These are phyloP conservation scores for Kwoniella bestiolae DNA, from an alignment of 768 basidiomycete genomes.

Conservation along the genomic window DNA sequence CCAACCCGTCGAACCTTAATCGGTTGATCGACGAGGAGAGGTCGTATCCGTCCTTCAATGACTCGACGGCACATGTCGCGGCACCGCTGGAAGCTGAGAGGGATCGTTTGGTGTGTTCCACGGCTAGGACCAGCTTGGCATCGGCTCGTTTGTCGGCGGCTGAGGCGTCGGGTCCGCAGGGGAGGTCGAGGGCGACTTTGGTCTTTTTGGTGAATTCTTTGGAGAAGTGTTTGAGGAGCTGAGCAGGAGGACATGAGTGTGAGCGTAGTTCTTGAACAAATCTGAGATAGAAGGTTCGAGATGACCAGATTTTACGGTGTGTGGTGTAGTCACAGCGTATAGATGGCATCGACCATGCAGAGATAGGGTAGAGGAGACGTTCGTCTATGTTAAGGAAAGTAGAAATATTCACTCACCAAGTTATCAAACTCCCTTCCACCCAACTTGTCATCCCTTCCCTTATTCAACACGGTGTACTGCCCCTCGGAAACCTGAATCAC, in stretches of 20 bases:
- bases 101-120: slow-evolving; percentile 93
- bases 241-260: too few species aligned
- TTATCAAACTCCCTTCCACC: slow-evolving; percentile 59
- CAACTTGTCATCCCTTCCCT: slow-evolving; percentile 55
- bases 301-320: too few species aligned
- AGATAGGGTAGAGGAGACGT: too few species aligned
- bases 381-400: too few species aligned
- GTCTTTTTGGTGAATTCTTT: slow-evolving; percentile 98
- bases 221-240: slow-evolving; percentile 86
- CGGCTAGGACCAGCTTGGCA: slow-evolving; percentile 88
- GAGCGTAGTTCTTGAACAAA: too few species aligned
- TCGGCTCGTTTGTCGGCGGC: slow-evolving; percentile 77
- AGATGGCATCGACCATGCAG: too few species aligned
- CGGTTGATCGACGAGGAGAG: slow-evolving; percentile 71
- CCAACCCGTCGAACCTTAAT: slow-evolving; percentile 60
- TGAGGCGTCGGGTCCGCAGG: slow-evolving; percentile 63
- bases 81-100: slow-evolving; percentile 83
- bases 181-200: slow-evolving; percentile 71
- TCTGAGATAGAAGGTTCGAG: too few species aligned
- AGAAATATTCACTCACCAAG: slow-evolving; percentile 45
- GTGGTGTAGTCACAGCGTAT: too few species aligned
- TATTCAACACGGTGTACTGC: slow-evolving; percentile 57
- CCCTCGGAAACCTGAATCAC: slow-evolving; percentile 56
- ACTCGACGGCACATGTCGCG: slow-evolving; percentile 82
- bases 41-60: slow-evolving; percentile 90